Evolutionary conservation across 2,329 filamentous ascomycete genomes (phyloP).

Genomic region (Colletotrichum theobromicola): DNA sequence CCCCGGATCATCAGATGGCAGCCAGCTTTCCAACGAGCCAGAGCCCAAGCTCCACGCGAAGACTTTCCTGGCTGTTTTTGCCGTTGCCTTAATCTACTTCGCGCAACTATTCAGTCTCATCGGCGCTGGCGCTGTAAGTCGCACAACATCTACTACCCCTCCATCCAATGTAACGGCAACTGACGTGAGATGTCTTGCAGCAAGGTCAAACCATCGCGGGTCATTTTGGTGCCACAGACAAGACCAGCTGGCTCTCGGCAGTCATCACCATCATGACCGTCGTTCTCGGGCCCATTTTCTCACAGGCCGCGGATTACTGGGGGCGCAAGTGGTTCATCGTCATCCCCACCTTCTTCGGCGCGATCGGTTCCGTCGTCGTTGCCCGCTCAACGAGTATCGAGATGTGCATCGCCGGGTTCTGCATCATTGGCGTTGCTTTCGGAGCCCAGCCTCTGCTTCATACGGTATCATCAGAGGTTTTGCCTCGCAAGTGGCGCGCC

Average conservation of each 20-base stretch:
- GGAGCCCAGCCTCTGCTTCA: constrained; percentile 44
- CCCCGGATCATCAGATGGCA: neutral
- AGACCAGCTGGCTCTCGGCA: constrained; percentile 38
- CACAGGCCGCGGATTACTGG: constrained; percentile 47
- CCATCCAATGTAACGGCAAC: too few species aligned
- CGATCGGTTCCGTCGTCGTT: constrained; percentile 39
- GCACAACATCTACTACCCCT: neutral
- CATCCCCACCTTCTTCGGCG: constrained; percentile 35
- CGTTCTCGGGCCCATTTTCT: constrained; percentile 33
- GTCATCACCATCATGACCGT: constrained; percentile 36
- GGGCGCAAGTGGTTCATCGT: constrained; percentile 47
- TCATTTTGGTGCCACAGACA: constrained; percentile 26
- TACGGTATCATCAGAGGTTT: constrained; percentile 42
- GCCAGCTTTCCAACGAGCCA: neutral
- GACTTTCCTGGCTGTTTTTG: constrained; percentile 38
- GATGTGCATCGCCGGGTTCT: constrained; percentile 42
- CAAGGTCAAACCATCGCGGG: constrained; percentile 36
- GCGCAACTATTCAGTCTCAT: constrained; percentile 38
- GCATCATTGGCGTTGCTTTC: constrained; percentile 37
- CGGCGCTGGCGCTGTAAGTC: constrained; percentile 37
- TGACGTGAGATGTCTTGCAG: constrained; percentile 23
- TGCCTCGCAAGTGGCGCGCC: constrained; percentile 29
- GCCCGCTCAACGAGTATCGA: constrained; percentile 36
- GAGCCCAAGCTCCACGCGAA: constrained; percentile 33
- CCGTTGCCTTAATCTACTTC: constrained; percentile 39